These are phyloP conservation scores for Metarhizium album DNA, from an alignment of 2,329 filamentous ascomycete genomes.

Conservation along the genomic window DNA sequence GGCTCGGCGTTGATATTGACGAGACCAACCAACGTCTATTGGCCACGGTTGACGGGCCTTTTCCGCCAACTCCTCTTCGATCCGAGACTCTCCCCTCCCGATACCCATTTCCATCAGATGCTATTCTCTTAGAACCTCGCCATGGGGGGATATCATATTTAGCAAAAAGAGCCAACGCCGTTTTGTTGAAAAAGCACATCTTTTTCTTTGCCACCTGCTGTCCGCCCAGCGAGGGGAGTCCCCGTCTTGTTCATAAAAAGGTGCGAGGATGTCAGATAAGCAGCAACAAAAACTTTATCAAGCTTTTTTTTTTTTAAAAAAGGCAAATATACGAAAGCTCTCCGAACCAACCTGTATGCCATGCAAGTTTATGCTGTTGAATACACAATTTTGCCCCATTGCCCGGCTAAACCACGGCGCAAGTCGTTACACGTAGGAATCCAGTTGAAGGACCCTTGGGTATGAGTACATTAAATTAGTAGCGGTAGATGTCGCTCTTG, in stretches of 20 bases:
- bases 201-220: slow-evolving; percentile 23
- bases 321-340: slow-evolving; percentile 17
- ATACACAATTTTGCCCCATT: slow-evolving; percentile 29
- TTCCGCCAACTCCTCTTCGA: slow-evolving; percentile 8
- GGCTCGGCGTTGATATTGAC: neutral
- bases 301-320: too few relatives aligned
- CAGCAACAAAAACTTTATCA: too few relatives aligned
- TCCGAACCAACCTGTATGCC: slow-evolving; percentile 24
- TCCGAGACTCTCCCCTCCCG: neutral
- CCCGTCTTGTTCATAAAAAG: slow-evolving; percentile 5
- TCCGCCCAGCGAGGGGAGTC: slow-evolving; percentile 16
- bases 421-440: slow-evolving; percentile 26
- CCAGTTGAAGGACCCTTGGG: slow-evolving; percentile 30
- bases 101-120: neutral
- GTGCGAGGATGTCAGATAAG: slow-evolving; percentile 8
- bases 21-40: slow-evolving; percentile 13
- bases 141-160: slow-evolving; percentile 22
- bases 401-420: slow-evolving; percentile 19
- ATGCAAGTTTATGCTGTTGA: slow-evolving; percentile 35
- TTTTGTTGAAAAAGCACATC: slow-evolving; percentile 31
- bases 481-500: slow-evolving; percentile 74
- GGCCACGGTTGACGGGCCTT: slow-evolving; percentile 35
- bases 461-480: slow-evolving; percentile 29
- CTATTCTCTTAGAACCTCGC: slow-evolving; percentile 17
- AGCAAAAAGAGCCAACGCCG: slow-evolving; percentile 26